Base-by-base conservation (phyloP, 805 yeast genomes). In the Candida broadrunensis region DNA sequence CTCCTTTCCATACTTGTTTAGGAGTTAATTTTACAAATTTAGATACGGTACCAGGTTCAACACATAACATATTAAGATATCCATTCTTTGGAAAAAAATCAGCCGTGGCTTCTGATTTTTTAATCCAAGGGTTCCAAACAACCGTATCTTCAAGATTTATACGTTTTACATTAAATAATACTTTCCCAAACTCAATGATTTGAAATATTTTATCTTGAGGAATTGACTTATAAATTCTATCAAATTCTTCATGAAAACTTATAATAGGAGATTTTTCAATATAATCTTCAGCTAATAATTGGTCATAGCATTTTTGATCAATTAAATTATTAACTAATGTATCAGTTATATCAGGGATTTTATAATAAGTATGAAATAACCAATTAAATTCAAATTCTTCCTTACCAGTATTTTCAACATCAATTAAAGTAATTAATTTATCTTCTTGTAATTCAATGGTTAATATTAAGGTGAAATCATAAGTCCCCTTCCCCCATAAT, bases 81-180 rank as follows among this genome's bases (percentile, higher is more conserved):
- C 97, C 98, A 39, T 65, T 62, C 59, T 86, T 88, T 37, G 98
- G 99, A 52, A 73, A 77, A 55, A 91, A 93, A 65, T 93, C 99
- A 32, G 72, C 82, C 91, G 93, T 87, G 2, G 84, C 82, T 18
- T 67, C 71, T n/a, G 93, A 78, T 61, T 85, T 87, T 42, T 84
- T 75, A 49, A 78, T 71, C 99, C 98, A 93, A 27, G 99, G 99
- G 63, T 93, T 93, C 99, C 99, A 93, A 41, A 93, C 97, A 36
- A 93, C 98, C 4, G 77, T 70, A 48, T 78, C 82, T 0, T 78
- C 81, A 50, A 87, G 68, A 52, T 83, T 83, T 13, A 65, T 66
- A 56, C 95, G 75, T 39, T 77, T 70, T 26, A 91, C 62, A 32
- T 85, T 81, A 58, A 83, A 84, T 36, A 80, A 60, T 6, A 88